Evolutionary conservation across 2,329 filamentous ascomycete genomes (phyloP).

Genomic region (Pseudogymnoascus sp.): DNA sequence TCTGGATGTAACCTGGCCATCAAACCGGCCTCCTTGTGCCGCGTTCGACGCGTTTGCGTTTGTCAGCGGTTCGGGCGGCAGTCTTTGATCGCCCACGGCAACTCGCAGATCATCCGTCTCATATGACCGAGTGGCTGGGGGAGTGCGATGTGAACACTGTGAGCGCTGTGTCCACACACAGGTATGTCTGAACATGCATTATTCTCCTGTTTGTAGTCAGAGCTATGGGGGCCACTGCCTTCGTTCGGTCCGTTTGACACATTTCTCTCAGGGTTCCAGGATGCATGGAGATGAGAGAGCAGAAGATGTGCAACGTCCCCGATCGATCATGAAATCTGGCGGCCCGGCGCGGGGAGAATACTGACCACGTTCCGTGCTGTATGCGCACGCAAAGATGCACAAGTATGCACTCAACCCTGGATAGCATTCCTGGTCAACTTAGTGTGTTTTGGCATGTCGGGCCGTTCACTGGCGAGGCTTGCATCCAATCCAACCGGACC

Average conservation of each 20-base stretch:
- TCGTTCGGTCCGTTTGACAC: not conserved
- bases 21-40: not conserved
- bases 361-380: not conserved
- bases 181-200: not conserved
- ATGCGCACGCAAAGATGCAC: not conserved
- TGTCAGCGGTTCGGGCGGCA: not conserved
- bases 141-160: not conserved
- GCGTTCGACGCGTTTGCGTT: not conserved
- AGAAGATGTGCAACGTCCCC: not conserved
- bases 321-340: not conserved
- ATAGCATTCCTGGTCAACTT: not conserved
- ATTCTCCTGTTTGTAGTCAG: not conserved
- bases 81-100: not conserved
- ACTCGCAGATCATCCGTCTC: not conserved
- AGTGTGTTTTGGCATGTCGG: not conserved
- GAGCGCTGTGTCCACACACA: not conserved
- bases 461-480: not conserved
- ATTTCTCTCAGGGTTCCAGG: not conserved
- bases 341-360: not conserved
- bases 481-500: not conserved
- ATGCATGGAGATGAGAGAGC: not conserved
- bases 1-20: not conserved
- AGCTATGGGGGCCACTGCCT: not conserved
- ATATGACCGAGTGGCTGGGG: not conserved
- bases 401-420: not conserved